Percentiles rank a stretch among this genome's conserved stretches.
Evolutionary conservation across 2,329 filamentous ascomycete species (phyloP).

Genomic region (Trichoderma brevicompactum): DNA sequence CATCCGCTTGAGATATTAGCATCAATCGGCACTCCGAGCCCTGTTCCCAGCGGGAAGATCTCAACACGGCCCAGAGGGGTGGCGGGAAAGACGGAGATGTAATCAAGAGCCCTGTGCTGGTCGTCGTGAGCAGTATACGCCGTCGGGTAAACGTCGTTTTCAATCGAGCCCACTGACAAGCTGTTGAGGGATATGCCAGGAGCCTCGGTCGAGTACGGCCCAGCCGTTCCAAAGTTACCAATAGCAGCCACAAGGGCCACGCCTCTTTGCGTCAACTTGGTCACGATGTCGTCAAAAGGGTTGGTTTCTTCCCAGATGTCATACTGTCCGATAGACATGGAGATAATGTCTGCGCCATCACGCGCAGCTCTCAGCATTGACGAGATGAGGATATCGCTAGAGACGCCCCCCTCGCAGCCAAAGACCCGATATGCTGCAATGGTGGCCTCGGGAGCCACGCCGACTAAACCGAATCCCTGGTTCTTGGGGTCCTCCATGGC

Average conservation of each 20-base stretch:
- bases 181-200: background rate
- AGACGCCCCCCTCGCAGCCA: slow-evolving; percentile 51
- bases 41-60: background rate
- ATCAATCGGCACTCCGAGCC: background rate
- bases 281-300: slow-evolving; percentile 47
- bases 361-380: slow-evolving; percentile 60
- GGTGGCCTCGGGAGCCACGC: slow-evolving; percentile 56
- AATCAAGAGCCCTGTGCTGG: background rate
- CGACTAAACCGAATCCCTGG: slow-evolving; percentile 52
- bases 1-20: slow-evolving; percentile 9
- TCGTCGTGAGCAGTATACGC: slow-evolving; percentile 5
- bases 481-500: slow-evolving; percentile 37
- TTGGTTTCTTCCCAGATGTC: slow-evolving; percentile 43
- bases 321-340: slow-evolving; percentile 33
- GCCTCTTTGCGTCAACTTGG: slow-evolving; percentile 44
- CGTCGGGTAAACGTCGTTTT: slow-evolving; percentile 15
- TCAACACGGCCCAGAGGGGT: background rate
- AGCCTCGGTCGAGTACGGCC: background rate
- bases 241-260: slow-evolving; percentile 32
- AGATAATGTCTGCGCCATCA: slow-evolving; percentile 46
- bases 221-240: slow-evolving; percentile 34
- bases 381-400: slow-evolving; percentile 57
- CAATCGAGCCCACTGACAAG: slow-evolving; percentile 14
- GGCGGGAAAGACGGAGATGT: background rate
- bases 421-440: slow-evolving; percentile 59